Conservation (phyloP, 176 grass and related monocot species). For the Saccharum spontaneum region DNA sequence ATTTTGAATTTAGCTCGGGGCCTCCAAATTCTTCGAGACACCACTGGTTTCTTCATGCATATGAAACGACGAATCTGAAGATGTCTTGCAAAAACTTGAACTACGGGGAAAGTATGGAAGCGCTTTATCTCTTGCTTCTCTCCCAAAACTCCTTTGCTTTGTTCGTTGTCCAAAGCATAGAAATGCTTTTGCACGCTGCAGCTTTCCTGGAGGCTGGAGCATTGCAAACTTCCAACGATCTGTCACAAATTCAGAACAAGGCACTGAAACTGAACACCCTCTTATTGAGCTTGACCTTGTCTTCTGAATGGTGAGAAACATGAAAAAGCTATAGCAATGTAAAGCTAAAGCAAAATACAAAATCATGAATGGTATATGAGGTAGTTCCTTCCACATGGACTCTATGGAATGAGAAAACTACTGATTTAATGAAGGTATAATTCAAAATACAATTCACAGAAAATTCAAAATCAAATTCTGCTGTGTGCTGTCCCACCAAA, state of each 20-base stretch:
- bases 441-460: background rate
- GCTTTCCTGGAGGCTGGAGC: background rate
- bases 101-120: background rate
- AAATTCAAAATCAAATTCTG: background rate
- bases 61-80: background rate
- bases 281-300: background rate
- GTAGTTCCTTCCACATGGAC: background rate
- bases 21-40: background rate
- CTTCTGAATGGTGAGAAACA: background rate
- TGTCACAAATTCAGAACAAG: background rate
- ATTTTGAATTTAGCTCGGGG: background rate
- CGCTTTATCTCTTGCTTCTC: conserved; percentile 15
- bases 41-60: background rate
- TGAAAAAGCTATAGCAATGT: background rate
- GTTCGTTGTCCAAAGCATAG: conserved; percentile 15
- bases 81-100: conserved; percentile 28
- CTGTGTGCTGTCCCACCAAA: background rate
- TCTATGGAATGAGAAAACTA: background rate
- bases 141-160: conserved; percentile 5
- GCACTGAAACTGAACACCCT: background rate
- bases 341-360: background rate
- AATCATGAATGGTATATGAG: background rate
- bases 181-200: background rate
- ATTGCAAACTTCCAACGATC: background rate
- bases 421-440: background rate